Evolutionary conservation across 1,284 basidiomycete species (phyloP).

Genomic region (Athelia psychrophila): DNA sequence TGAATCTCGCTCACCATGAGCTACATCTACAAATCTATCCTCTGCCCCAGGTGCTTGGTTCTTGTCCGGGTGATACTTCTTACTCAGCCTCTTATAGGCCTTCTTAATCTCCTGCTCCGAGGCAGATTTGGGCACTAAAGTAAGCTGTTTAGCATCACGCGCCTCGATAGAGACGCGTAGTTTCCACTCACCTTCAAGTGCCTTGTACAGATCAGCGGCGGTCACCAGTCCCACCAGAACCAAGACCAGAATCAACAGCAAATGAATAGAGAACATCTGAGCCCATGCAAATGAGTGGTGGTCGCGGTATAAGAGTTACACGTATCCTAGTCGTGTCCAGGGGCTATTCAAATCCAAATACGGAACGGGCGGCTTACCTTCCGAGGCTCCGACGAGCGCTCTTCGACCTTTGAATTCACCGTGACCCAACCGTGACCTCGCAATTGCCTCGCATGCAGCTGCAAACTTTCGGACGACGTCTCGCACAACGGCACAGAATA

Average conservation of each 20-base stretch:
- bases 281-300: constrained; percentile 13
- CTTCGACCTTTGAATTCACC: too few relatives aligned
- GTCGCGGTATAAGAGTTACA: not conserved
- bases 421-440: not conserved
- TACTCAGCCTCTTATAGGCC: constrained; percentile 89
- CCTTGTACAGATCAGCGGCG: constrained; percentile 74
- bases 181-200: constrained; percentile 63
- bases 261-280: constrained; percentile 18
- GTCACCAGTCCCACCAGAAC: constrained; percentile 46
- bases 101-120: constrained; percentile 87
- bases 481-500: not conserved
- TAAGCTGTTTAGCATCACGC: not conserved
- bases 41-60: constrained; percentile 84
- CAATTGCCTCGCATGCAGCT: not conserved
- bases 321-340: not conserved
- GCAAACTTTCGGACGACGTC: not conserved
- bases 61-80: constrained; percentile 92
- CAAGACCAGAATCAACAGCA: constrained; percentile 32
- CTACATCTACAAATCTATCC: constrained; percentile 85
- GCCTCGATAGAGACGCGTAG: constrained; percentile 18
- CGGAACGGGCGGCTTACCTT: not conserved
- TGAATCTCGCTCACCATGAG: constrained; percentile 59
- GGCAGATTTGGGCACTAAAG: constrained; percentile 72
- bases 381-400: not conserved
- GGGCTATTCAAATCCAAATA: not conserved